A percentile compares a stretch with the other conserved stretches of the same genome.
Evolutionary conservation across 2,329 filamentous ascomycete species (phyloP).

Genomic region (Eutypa lata): DNA sequence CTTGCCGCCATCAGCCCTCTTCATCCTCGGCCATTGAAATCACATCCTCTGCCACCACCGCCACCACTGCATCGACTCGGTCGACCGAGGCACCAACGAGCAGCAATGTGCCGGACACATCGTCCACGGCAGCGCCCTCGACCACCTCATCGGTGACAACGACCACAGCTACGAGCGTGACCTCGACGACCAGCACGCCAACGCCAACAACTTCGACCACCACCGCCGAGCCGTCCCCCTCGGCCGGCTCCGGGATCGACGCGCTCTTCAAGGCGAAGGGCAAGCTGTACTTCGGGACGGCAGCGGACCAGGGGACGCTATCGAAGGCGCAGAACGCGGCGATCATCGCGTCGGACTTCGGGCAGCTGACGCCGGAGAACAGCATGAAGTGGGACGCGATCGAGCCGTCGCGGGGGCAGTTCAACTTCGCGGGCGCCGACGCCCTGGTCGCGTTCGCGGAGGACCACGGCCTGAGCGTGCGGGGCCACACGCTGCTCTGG

Average conservation of each 20-base stretch:
- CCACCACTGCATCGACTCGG: not conserved
- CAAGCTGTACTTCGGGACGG: constrained; percentile 20
- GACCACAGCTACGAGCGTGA: not conserved
- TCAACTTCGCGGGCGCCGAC: constrained; percentile 54
- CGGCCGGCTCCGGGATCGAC: constrained; percentile 8
- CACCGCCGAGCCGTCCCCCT: not conserved
- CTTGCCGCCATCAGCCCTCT: constrained; percentile 7
- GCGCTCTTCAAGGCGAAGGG: constrained; percentile 19
- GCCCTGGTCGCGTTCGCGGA: constrained; percentile 38
- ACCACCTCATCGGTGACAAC: not conserved
- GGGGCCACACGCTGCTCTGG: constrained; percentile 53
- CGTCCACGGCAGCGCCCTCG: constrained; percentile 2
- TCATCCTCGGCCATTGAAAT: constrained; percentile 3
- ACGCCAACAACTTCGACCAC: not conserved
- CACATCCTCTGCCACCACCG: not conserved
- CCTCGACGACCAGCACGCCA: not conserved
- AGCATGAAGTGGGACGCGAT: constrained; percentile 55
- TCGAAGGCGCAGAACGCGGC: constrained; percentile 9
- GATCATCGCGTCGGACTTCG: constrained; percentile 15
- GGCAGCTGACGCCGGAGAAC: constrained; percentile 28
- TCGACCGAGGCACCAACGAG: not conserved
- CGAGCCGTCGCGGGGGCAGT: constrained; percentile 51
- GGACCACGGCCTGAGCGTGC: constrained; percentile 39
- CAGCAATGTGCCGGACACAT: not conserved
- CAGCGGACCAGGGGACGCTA: constrained; percentile 11